phyloP scores from a whole-genome alignment of 306 rosid genomes.

The Gynostemma pentaphyllum region DNA sequence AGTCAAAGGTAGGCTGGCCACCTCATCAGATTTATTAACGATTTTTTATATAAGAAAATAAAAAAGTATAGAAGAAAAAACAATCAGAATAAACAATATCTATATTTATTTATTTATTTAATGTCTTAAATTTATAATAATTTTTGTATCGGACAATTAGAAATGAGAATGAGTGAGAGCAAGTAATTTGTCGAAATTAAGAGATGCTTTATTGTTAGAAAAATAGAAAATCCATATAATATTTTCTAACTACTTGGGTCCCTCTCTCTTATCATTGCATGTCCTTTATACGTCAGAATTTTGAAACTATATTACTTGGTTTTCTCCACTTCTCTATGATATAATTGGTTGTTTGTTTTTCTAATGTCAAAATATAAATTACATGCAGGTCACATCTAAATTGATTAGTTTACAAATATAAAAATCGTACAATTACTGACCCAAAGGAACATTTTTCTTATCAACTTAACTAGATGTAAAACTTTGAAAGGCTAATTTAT shows the following conservation, averaged over 20 bases:
- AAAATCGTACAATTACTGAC: neutral
- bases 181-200: neutral
- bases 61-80: too few relatives aligned
- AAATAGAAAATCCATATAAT: neutral
- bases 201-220: neutral
- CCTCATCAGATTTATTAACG: too few relatives aligned
- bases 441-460: neutral
- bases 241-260: neutral
- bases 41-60: too few relatives aligned
- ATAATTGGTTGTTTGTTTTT: neutral
- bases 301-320: neutral
- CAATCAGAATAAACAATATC: too few relatives aligned
- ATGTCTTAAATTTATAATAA: neutral
- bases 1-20: constrained; percentile 7
- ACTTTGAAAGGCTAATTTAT: neutral
- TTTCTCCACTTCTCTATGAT: neutral
- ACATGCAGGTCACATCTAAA: neutral
- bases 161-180: neutral
- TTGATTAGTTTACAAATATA: neutral
- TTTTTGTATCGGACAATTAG: neutral
- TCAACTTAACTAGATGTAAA: neutral
- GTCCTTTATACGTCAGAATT: neutral
- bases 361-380: neutral
- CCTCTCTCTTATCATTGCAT: neutral
- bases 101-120: neutral